Percentiles rank a stretch among this genome's conserved stretches.
These are phyloP conservation scores for Miscanthus lutarioriparius DNA, from an alignment of 176 grass and related monocot genomes.

Conservation along the genomic window DNA sequence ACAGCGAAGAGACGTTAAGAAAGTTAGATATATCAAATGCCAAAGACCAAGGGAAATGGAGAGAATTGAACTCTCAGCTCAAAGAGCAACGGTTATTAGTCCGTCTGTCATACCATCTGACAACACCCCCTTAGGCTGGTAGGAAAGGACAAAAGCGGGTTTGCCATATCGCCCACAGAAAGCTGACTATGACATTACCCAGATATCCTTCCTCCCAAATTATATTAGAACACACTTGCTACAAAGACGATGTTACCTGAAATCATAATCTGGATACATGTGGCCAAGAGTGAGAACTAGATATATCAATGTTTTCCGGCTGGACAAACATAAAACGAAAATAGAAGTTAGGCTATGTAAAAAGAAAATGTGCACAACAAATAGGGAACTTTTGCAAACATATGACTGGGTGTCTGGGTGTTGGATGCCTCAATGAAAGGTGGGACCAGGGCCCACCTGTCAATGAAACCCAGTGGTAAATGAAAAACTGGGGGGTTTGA, in stretches of 20 bases:
- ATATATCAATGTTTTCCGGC: constrained; percentile 90
- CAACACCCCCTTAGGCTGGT: constrained; percentile 88
- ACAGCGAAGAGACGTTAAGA: constrained; percentile 38
- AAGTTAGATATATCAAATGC: constrained; percentile 24
- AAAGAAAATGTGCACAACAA: background rate
- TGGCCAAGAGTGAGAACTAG: constrained; percentile 82
- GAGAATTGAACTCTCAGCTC: constrained; percentile 99
- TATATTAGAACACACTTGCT: constrained; percentile 18
- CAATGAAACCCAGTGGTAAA: too few species aligned
- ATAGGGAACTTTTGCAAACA: too few species aligned
- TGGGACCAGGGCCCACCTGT: too few species aligned
- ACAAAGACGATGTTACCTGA: constrained; percentile 73
- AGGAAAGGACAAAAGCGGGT: constrained; percentile 67
- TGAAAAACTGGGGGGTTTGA: too few species aligned
- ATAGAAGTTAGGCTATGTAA: constrained; percentile 1
- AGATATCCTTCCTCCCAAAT: constrained; percentile 81
- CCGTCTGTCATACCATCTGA: constrained; percentile 98
- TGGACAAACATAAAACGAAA: constrained; percentile 35
- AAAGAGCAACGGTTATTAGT: constrained; percentile 81
- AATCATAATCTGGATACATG: constrained; percentile 98
- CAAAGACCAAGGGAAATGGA: constrained; percentile 81
- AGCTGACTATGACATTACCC: constrained; percentile 96
- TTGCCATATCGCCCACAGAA: constrained; percentile 67
- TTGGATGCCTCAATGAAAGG: too few species aligned
- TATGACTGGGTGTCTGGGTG: too few species aligned